These are phyloP conservation scores for Trichosporon asahii DNA, from an alignment of 1,284 basidiomycete genomes.

Conservation along the genomic window DNA sequence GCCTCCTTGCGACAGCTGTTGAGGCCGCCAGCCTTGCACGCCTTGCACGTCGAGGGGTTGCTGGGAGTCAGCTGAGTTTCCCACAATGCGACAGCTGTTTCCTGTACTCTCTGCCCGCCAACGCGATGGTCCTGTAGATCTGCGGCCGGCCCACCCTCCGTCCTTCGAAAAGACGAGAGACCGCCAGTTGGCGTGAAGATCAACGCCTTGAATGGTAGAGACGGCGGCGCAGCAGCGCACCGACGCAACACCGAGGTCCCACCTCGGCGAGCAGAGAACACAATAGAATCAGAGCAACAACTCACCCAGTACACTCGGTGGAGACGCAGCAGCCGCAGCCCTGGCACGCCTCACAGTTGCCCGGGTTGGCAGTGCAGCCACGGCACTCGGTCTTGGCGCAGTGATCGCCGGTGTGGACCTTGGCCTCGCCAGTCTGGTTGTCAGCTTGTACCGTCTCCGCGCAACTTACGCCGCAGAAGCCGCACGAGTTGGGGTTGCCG, in stretches of 20 bases:
- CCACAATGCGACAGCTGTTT: too few species aligned
- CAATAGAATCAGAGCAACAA: background rate
- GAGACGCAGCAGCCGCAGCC: conserved; percentile 46
- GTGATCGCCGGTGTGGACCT: conserved; percentile 21
- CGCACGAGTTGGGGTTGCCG: conserved; percentile 45
- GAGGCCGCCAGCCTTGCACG: conserved; percentile 42
- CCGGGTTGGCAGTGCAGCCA: conserved; percentile 45
- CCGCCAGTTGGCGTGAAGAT: too few species aligned
- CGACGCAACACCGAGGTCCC: too few species aligned
- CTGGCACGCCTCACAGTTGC: conserved; percentile 38
- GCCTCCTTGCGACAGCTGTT: conserved; percentile 40
- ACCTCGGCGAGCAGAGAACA: too few species aligned
- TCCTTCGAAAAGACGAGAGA: too few species aligned
- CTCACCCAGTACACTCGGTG: conserved; percentile 48
- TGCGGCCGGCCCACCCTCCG: too few species aligned
- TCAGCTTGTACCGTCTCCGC: too few species aligned
- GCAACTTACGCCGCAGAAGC: conserved; percentile 47
- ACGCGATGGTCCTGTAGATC: too few species aligned
- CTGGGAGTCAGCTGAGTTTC: conserved; percentile 25
- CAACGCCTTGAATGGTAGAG: too few species aligned
- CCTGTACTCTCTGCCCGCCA: too few species aligned
- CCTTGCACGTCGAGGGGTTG: conserved; percentile 43
- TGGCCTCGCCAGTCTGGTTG: conserved; percentile 6
- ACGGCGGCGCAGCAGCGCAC: too few species aligned
- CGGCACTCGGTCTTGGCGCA: conserved; percentile 45